Base-by-base conservation (phyloP, 2,329 filamentous ascomycete genomes). In the Rosellinia necatrix region DNA sequence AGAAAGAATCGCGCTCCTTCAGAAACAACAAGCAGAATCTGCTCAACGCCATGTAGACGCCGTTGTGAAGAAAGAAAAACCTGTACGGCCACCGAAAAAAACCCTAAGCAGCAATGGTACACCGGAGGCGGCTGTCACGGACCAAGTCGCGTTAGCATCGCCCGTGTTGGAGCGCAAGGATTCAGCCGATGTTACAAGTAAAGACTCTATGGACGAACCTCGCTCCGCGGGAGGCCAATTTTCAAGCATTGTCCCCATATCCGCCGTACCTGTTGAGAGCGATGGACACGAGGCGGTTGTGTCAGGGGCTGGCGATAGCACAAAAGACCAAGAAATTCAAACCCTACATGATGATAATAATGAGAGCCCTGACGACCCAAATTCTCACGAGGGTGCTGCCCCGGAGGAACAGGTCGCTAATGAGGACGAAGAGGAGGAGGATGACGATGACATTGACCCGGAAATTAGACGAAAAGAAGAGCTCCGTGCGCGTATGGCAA, bases 401-500 rank as follows among this genome's bases (percentile, higher is more conserved):
- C 61, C 69, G 19, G 63, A 71, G 24, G 66, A 70, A 19, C 73
- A 74, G 7, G 70, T 70, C 7, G 77, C 76, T 13, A 78, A 74
- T 9, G 80, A 81, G 19, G 81, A 81, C 15, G 84, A 84, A 3
- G 85, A 85, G 12, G 88, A 87, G n/a, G 88, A 89, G 17, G 89
- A 91, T 27, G 90, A 92, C 43, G 90, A 92, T 24, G 91, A 96
- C 13, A 79, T 96, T 48, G 92, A 97, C 67, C 91, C 92, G 1
- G 94, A 99, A 71, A 81, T 91, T 19, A 87, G 85, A 64, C 88
- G 92, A 49, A 90, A 88, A 70, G 87, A 96, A 74, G 93, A 97
- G 71, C 80, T 99, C 27, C 86, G 94, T 58, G 92, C 94, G 59
- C 86, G 94, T 66, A 99, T 99, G 91, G 94, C 94, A 41, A 97